Conservation (phyloP, 2,329 filamentous ascomycete genomes). For the Pyrenochaeta sp. region DNA sequence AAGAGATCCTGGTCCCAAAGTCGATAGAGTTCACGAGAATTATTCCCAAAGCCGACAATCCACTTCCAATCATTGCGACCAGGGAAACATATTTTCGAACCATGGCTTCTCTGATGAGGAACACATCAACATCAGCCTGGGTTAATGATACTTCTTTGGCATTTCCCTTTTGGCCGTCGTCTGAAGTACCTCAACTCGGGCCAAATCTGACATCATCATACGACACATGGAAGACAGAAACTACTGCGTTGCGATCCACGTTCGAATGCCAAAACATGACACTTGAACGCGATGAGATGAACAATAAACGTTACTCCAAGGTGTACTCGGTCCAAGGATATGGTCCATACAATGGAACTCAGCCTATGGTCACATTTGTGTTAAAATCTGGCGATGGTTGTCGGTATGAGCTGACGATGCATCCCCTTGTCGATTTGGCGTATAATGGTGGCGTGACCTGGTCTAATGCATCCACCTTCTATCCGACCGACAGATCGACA, state of each 20-base stretch:
- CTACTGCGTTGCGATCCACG: not conserved
- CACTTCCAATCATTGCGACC: conserved; percentile 3
- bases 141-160: conserved; percentile 16
- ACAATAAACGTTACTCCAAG: not conserved
- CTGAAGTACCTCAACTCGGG: conserved; percentile 16
- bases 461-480: conserved; percentile 17
- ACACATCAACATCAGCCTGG: conserved; percentile 25
- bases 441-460: conserved; percentile 18
- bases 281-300: conserved; percentile 17
- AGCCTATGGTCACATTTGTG: conserved; percentile 22
- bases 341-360: conserved; percentile 17
- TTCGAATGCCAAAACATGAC: conserved; percentile 22
- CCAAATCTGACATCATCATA: conserved; percentile 8
- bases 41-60: not conserved
- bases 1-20: conserved; percentile 16
- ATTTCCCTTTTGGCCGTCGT: conserved; percentile 24
- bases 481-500: not conserved
- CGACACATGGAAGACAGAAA: conserved; percentile 17
- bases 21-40: conserved; percentile 11
- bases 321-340: conserved; percentile 5
- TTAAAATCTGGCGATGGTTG: conserved; percentile 18
- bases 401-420: conserved; percentile 17
- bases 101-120: conserved; percentile 13
- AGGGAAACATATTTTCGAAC: conserved; percentile 25
- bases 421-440: conserved; percentile 17